A percentile compares a stretch with the other conserved stretches of the same genome.
Evolutionary conservation across 352 stramenopile genomes (phyloP).

Genomic region (Globisporangium viniferum): DNA sequence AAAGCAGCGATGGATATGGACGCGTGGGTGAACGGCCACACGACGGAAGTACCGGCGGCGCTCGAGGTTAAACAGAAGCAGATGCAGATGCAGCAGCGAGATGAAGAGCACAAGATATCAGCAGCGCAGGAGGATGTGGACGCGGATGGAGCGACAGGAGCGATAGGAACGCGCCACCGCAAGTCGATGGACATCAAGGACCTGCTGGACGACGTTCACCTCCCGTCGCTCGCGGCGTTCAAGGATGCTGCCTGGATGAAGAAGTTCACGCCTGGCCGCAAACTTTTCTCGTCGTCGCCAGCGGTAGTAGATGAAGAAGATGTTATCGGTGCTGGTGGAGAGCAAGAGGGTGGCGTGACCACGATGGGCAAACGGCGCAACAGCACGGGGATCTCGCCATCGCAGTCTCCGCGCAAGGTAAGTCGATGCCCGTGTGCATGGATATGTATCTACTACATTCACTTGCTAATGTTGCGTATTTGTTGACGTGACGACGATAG

Average conservation of each 20-base stretch:
- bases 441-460: not conserved
- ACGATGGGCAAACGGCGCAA: conserved; percentile 20
- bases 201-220: conserved; percentile 46
- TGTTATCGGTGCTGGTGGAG: conserved; percentile 5
- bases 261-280: conserved; percentile 34
- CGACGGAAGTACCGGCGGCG: not conserved
- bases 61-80: not conserved
- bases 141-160: conserved; percentile 16
- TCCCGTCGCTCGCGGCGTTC: conserved; percentile 47
- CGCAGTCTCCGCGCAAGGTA: conserved; percentile 36
- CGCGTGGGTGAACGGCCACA: conserved; percentile 12
- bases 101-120: not conserved
- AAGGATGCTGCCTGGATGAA: conserved; percentile 73
- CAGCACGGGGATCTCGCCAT: conserved; percentile 25
- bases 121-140: not conserved
- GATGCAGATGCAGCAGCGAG: not conserved
- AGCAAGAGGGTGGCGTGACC: not conserved
- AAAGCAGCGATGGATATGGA: conserved; percentile 13
- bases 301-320: conserved; percentile 13
- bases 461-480: not conserved
- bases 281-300: conserved; percentile 19
- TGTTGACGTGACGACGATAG: not conserved
- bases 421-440: not conserved
- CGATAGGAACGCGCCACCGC: not conserved
- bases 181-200: conserved; percentile 44